Conservation (phyloP, 2,329 filamentous ascomycete genomes). For the Thelonectria olida region DNA sequence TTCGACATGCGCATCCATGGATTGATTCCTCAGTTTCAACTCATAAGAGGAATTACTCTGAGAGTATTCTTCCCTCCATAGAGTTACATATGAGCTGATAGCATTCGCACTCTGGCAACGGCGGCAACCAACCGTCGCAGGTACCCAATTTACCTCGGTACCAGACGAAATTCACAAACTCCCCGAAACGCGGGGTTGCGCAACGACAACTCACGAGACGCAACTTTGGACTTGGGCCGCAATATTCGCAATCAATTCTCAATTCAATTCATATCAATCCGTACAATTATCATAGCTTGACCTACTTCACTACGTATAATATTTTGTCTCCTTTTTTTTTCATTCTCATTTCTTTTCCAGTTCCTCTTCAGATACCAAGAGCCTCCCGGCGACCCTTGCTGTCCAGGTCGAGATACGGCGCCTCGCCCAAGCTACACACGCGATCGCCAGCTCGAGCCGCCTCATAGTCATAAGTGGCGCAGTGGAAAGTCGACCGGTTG, state of each 20-base stretch:
- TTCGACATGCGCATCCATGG: no score
- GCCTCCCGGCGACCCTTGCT: conserved; percentile 52
- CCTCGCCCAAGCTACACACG: conserved; percentile 54
- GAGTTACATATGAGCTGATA: not conserved
- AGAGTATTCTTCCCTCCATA: not conserved
- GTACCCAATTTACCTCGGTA: not conserved
- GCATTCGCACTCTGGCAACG: not conserved
- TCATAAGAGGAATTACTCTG: no score
- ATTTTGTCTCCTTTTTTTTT: no score
- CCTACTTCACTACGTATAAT: not conserved
- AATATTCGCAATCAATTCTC: not conserved
- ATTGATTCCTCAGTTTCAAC: no score
- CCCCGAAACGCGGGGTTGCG: conserved; percentile 14
- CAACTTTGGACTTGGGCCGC: not conserved
- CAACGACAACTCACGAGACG: not conserved
- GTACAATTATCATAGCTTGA: not conserved
- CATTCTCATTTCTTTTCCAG: not conserved
- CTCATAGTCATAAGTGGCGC: conserved; percentile 70
- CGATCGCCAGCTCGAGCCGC: conserved; percentile 53
- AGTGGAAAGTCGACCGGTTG: conserved; percentile 62
- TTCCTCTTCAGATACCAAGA: conserved; percentile 31
- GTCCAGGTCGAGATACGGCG: conserved; percentile 51
- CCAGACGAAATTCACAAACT: not conserved
- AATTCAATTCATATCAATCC: conserved; percentile 1
- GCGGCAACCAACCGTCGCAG: not conserved